Evolutionary conservation across 1,284 basidiomycete species (phyloP), one percentile per base, ranked within the genome.

Genomic region (Ustilago cynodontis): DNA sequence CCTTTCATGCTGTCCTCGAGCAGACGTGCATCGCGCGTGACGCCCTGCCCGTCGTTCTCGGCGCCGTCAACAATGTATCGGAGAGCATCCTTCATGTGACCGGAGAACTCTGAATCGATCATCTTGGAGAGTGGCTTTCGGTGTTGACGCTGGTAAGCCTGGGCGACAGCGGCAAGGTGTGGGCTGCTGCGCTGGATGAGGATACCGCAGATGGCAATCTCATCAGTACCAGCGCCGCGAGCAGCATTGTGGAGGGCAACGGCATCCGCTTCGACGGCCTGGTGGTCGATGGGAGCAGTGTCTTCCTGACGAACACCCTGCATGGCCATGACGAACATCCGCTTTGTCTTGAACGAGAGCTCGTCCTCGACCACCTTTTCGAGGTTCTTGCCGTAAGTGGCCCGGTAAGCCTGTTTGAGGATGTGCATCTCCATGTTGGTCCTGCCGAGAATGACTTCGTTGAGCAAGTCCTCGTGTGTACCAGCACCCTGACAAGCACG

Each of bases 311-410:
- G 72, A 16, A 77, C 71, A n/a, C 82, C 78, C 47, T 80, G 67
- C 66, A 85, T 71, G 24, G 81, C 84, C 81, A 85, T 81, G 55
- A 61, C 41, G 35, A 85, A 82, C 55, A 82, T 71, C 28, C 78
- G 67, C 65, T 85, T 85, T 41, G 83, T 85, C 78, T 86, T 86
- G 70, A 85, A 71, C 18, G 78, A 81, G 22, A 86, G 71, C 29
- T 86, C 85, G 52, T 73, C 82, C 29, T 82, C 81, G 52, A 86
- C 84, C n/a, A 76, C 77, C 47, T 79, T 68, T 43, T 85, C 85
- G 55, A 86, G 59, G 18, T 71, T 65, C 43, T 81, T 81, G 65
- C 77, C 66, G 57, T 79, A 82, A 18, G 64, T 73, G 3, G 76
- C 78, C 16, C 67, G 71, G 67, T 77, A 86, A 6, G 82, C 82